Base-by-base conservation (phyloP, 177 flowering plant genomes). In the Telopea speciosissima region DNA sequence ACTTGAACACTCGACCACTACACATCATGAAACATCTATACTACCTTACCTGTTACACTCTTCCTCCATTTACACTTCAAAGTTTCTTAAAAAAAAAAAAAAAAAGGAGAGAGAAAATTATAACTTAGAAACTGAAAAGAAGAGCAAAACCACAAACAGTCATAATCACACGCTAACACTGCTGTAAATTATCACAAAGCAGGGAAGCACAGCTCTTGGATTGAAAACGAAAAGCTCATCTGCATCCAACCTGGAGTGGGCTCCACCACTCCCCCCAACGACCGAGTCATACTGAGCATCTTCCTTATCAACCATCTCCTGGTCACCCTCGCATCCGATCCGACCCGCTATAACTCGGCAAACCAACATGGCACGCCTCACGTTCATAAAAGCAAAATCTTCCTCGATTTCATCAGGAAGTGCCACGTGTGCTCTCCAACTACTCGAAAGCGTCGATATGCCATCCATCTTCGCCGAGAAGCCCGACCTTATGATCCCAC, bases 311-410 rank as follows among this genome's bases (percentile, higher is more conserved):
- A 59, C 77, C 1, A 68, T 76, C 24, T 64, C 84, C 72, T 72
- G 62, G 14, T 86, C 90, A 8, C 78, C 9, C 1, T n/a, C 61
- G 7, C 22, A 73, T 62, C 90, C 95, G 73, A 92, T 81, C 75
- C 97, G 84, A 36, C 98, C 98, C 66, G 98, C 98, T 23, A 94
- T 75, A 2, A 94, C 98, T 70, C 98, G 82, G 76, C 97, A 94
- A 6, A 94, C 86, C 67, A 94, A 77, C 90, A 90, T 85, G 14
- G 93, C 97, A 3, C 97, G 79, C 77, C 84, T 90, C 79, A 88
- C 87, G 71, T 87, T 81, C 96, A 93, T 87, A 85, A 88, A 93
- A 69, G 72, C 68, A 81, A 93, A 93, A 78, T 93, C 98, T 70
- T 84, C 81, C 79, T 92, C 93, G 22, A 91, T 72, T 28, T 89